Evolutionary conservation across 768 basidiomycete genomes (phyloP).

Genomic region (Clathrus columnatus): DNA sequence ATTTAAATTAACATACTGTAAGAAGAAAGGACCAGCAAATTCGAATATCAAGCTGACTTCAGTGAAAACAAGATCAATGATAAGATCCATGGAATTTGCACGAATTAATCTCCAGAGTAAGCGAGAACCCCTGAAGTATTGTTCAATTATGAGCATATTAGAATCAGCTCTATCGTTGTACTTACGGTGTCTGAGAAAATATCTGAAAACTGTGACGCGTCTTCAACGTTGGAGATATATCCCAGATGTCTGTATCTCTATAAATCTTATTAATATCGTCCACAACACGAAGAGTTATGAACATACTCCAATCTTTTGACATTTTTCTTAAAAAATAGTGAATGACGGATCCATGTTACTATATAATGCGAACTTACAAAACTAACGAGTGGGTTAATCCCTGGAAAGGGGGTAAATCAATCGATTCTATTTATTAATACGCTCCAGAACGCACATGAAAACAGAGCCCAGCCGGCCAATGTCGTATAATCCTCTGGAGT

Average conservation of each 20-base stretch:
- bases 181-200: conserved; percentile 6
- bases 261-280: conserved; percentile 1
- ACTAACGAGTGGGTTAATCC: conserved; percentile 13
- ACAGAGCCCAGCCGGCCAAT: conserved; percentile 11
- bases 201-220: conserved; percentile 7
- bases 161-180: not conserved
- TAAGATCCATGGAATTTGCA: conserved; percentile 15
- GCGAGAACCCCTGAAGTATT: not conserved
- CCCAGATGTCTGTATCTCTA: conserved; percentile 15
- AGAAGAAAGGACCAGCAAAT: conserved; percentile 28
- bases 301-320: conserved; percentile 1
- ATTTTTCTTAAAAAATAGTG: not conserved
- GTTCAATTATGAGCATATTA: not conserved
- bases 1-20: conserved; percentile 17
- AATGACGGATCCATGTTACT: not conserved
- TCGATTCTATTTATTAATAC: not conserved
- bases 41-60: conserved; percentile 22
- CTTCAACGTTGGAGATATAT: conserved; percentile 10
- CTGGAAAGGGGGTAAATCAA: not conserved
- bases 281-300: not conserved
- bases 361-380: conserved; percentile 2
- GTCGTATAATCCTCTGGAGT: conserved; percentile 15
- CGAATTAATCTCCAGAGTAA: conserved; percentile 6
- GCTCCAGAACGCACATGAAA: conserved; percentile 6
- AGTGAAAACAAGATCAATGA: conserved; percentile 21